These are phyloP conservation scores for Erysimum pusillum DNA, from an alignment of 441 rosid species.

Conservation along the genomic window DNA sequence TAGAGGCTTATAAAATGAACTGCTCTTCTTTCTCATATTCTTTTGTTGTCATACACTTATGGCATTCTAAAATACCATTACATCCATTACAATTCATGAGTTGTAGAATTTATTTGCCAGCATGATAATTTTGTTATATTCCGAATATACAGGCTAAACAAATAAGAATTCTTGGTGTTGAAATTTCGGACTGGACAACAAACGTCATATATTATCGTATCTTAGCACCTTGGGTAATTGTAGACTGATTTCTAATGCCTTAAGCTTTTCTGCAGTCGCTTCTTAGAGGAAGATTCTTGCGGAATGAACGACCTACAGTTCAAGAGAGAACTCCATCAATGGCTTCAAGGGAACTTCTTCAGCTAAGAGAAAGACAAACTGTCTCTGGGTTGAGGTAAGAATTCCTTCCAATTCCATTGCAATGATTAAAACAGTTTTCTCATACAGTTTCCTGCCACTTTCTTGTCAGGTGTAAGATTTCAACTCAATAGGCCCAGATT, in stretches of 20 bases:
- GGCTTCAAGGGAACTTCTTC: constrained; percentile 88
- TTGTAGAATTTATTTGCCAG: neutral
- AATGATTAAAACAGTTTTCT: neutral
- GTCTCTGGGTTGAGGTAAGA: constrained; percentile 93
- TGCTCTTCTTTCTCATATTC: constrained; percentile 12
- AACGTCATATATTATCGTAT: constrained; percentile 6
- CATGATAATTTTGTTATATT: neutral
- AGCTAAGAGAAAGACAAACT: constrained; percentile 86
- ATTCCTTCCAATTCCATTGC: neutral
- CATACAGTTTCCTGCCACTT: neutral
- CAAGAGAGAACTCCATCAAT: constrained; percentile 83
- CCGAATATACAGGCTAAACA: neutral
- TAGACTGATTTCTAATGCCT: constrained; percentile 39
- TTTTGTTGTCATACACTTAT: neutral
- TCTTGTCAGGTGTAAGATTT: constrained; percentile 18
- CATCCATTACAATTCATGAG: neutral
- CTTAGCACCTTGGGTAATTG: constrained; percentile 5
- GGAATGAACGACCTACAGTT: constrained; percentile 85
- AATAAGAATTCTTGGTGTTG: neutral
- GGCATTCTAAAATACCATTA: constrained; percentile 23
- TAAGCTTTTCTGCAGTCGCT: constrained; percentile 68
- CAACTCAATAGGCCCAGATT: neutral
- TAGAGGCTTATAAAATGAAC: neutral
- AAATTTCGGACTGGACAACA: constrained; percentile 20
- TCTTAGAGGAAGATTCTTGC: constrained; percentile 93